A percentile compares a stretch with the other conserved stretches of the same genome.
Evolutionary conservation across 2,329 filamentous ascomycete species (phyloP).

Genomic region (Penicillium fuscoglaucum): DNA sequence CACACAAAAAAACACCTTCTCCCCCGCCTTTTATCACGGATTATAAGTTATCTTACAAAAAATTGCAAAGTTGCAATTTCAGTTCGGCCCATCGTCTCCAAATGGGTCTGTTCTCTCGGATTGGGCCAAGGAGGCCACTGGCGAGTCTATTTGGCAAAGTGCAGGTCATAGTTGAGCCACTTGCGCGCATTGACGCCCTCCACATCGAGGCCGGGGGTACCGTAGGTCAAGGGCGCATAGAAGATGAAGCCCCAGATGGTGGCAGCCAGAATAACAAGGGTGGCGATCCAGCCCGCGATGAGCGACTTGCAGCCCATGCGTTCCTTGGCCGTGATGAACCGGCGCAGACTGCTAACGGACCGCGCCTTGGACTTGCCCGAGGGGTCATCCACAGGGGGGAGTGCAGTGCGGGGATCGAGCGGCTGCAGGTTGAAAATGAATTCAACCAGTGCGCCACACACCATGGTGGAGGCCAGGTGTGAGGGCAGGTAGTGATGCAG

Average conservation of each 20-base stretch:
- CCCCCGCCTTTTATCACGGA: constrained; percentile 9
- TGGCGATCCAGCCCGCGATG: constrained; percentile 75
- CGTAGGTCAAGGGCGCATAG: constrained; percentile 94
- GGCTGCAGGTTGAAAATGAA: constrained; percentile 95
- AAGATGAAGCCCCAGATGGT: constrained; percentile 81
- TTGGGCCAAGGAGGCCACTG: not conserved
- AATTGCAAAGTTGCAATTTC: constrained; percentile 8
- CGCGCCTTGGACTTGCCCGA: constrained; percentile 44
- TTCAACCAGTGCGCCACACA: constrained; percentile 87
- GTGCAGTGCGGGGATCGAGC: constrained; percentile 44
- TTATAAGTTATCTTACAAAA: constrained; percentile 19
- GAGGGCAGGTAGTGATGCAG: constrained; percentile 96
- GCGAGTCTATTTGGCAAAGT: constrained; percentile 84
- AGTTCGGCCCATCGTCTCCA: not conserved
- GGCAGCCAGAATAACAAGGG: constrained; percentile 65
- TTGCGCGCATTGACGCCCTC: constrained; percentile 79
- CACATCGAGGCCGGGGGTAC: constrained; percentile 81
- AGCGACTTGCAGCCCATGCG: constrained; percentile 78
- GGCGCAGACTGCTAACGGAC: constrained; percentile 40
- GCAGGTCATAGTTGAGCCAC: constrained; percentile 95
- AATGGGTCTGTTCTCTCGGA: not conserved
- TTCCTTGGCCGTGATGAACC: constrained; percentile 76
- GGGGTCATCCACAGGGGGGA: constrained; percentile 49
- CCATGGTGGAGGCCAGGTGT: constrained; percentile 84
- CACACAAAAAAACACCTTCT: constrained; percentile 4